These are phyloP conservation scores for Fusarium metavorans DNA, from an alignment of 2,329 filamentous ascomycete genomes.

Conservation along the genomic window DNA sequence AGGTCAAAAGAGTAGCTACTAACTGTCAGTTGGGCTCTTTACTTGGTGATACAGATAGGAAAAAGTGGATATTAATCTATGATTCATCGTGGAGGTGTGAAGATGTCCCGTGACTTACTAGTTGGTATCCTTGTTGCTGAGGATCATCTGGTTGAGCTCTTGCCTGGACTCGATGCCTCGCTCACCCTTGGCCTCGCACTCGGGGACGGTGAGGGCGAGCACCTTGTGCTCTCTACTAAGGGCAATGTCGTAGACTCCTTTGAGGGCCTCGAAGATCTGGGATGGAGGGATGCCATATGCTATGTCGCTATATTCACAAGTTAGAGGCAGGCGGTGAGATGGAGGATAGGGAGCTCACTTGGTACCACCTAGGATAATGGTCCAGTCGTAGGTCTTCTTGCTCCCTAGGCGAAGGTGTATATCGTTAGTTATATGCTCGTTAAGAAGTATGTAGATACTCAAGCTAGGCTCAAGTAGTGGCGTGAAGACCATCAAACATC, in stretches of 20 bases:
- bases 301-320: constrained; percentile 59
- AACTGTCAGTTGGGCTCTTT: not conserved
- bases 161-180: constrained; percentile 52
- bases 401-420: constrained; percentile 24
- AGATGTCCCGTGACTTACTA: constrained; percentile 59
- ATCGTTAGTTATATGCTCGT: constrained; percentile 1
- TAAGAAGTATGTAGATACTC: not conserved
- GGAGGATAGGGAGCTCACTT: constrained; percentile 57
- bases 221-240: constrained; percentile 65
- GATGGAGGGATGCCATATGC: constrained; percentile 52
- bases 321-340: not conserved
- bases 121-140: constrained; percentile 58
- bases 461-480: not conserved
- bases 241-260: constrained; percentile 63
- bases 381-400: constrained; percentile 65
- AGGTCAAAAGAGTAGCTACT: constrained; percentile 70
- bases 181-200: constrained; percentile 53
- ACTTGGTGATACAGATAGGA: not conserved
- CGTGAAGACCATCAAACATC: not conserved
- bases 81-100: not conserved
- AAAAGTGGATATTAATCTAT: not conserved
- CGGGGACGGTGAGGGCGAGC: constrained; percentile 73
- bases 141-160: constrained; percentile 66
- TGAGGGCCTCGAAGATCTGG: constrained; percentile 62
- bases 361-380: constrained; percentile 73